Conservation (phyloP, 345 rosid species). For the Erucastrum elatum region DNA sequence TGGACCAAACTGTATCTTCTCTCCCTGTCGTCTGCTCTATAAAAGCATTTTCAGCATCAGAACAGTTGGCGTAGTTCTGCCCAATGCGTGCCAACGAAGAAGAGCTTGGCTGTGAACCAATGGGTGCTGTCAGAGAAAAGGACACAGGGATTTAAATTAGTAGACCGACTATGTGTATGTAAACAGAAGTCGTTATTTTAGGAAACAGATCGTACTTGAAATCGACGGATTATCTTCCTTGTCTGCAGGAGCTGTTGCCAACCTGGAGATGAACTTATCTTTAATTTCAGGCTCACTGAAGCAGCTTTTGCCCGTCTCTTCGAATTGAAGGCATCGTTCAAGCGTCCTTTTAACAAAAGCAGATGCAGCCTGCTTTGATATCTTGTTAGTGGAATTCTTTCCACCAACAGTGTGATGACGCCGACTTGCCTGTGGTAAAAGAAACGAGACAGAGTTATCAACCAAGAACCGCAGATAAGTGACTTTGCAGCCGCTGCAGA, state of each 20-base stretch:
- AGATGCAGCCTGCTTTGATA: constrained; percentile 78
- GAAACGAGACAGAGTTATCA: constrained; percentile 18
- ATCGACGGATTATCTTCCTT: constrained; percentile 45
- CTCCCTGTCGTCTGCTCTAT: constrained; percentile 49
- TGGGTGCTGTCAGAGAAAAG: constrained; percentile 56
- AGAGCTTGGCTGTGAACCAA: constrained; percentile 58
- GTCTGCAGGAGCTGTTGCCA: constrained; percentile 45
- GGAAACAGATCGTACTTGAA: constrained; percentile 24
- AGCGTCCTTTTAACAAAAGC: constrained; percentile 75
- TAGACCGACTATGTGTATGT: neutral
- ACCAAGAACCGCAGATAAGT: constrained; percentile 2
- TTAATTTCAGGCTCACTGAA: constrained; percentile 70
- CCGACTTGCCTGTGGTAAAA: constrained; percentile 56
- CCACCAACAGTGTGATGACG: constrained; percentile 59
- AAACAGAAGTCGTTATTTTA: neutral
- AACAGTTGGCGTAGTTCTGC: constrained; percentile 47
- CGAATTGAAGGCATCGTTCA: constrained; percentile 62
- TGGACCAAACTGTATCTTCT: constrained; percentile 59
- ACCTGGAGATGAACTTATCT: constrained; percentile 61
- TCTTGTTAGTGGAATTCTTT: constrained; percentile 74
- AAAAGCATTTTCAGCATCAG: constrained; percentile 47
- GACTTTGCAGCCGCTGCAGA: neutral
- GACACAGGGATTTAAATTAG: constrained; percentile 12
- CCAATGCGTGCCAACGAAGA: constrained; percentile 46
- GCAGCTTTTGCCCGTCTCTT: constrained; percentile 82